Evolutionary conservation across 768 basidiomycete genomes (phyloP).

Genomic region (Mycena epipterygia): DNA sequence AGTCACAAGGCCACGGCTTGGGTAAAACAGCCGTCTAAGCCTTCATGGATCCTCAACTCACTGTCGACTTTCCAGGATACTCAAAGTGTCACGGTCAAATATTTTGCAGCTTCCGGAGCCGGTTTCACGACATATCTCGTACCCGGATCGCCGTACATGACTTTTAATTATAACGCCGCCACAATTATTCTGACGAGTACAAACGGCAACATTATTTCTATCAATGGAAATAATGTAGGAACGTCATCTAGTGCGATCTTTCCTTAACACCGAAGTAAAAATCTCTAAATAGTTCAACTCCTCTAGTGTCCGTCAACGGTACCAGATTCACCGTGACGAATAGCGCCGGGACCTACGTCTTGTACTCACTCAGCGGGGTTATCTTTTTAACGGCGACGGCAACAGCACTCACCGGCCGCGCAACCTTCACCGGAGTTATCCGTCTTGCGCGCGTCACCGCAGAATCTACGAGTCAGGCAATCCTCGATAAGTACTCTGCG

Average conservation of each 20-base stretch:
- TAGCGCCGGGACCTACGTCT: slow-evolving; percentile 46
- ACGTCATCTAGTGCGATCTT: slow-evolving; percentile 37
- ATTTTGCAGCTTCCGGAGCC: slow-evolving; percentile 47
- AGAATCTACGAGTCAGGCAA: slow-evolving; percentile 42
- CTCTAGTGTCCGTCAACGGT: slow-evolving; percentile 40
- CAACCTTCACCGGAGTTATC: slow-evolving; percentile 45
- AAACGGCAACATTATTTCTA: slow-evolving; percentile 47
- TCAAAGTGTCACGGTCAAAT: slow-evolving; percentile 52
- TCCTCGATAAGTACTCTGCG: slow-evolving; percentile 47
- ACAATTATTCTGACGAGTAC: slow-evolving; percentile 47
- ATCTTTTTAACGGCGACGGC: slow-evolving; percentile 44
- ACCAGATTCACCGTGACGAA: slow-evolving; percentile 48
- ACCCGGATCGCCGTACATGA: slow-evolving; percentile 51
- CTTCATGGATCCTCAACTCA: background rate
- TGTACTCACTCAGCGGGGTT: slow-evolving; percentile 48
- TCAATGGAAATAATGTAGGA: slow-evolving; percentile 43
- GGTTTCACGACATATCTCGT: slow-evolving; percentile 48
- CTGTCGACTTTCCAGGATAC: slow-evolving; percentile 41
- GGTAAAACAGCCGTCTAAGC: slow-evolving; percentile 35
- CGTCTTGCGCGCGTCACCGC: slow-evolving; percentile 44
- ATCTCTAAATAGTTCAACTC: background rate
- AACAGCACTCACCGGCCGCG: slow-evolving; percentile 41
- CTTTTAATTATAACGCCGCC: slow-evolving; percentile 47
- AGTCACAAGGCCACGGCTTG: slow-evolving; percentile 51
- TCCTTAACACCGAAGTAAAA: background rate